These are phyloP conservation scores for Globisporangium echinulatum DNA, from an alignment of 352 stramenopile species.

Conservation along the genomic window DNA sequence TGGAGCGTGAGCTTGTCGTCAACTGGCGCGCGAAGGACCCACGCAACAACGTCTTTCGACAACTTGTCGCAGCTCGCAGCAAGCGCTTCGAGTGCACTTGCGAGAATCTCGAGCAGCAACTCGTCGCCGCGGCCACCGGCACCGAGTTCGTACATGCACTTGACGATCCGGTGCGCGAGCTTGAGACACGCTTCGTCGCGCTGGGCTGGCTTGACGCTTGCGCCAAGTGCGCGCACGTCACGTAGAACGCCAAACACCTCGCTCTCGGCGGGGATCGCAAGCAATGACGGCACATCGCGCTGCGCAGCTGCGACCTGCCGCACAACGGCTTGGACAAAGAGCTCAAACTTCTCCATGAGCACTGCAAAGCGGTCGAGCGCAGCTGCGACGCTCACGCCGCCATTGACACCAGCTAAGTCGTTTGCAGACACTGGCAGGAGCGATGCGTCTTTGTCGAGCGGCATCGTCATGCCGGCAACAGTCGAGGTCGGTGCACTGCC, in stretches of 20 bases:
- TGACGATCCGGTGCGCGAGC: constrained; percentile 96
- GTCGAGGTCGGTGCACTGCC: neutral
- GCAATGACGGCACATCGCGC: constrained; percentile 66
- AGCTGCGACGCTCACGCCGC: constrained; percentile 59
- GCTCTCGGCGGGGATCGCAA: constrained; percentile 66
- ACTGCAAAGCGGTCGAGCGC: constrained; percentile 79
- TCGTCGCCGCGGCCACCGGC: constrained; percentile 80
- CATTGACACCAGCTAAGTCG: constrained; percentile 18
- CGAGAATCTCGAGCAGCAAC: constrained; percentile 92
- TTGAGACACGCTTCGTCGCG: constrained; percentile 92
- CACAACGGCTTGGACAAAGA: constrained; percentile 84
- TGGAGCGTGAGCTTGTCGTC: constrained; percentile 95
- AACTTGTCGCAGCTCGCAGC: constrained; percentile 90
- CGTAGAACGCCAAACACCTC: constrained; percentile 80
- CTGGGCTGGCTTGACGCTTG: constrained; percentile 64
- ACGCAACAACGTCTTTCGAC: constrained; percentile 91
- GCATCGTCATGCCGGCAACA: neutral
- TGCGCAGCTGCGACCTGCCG: constrained; percentile 66
- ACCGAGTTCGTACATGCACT: constrained; percentile 94
- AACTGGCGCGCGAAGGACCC: constrained; percentile 92
- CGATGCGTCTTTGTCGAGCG: constrained; percentile 33
- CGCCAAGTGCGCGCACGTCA: constrained; percentile 68
- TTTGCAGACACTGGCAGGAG: neutral
- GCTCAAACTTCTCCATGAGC: constrained; percentile 82
- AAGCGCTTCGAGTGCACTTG: constrained; percentile 92